These are phyloP conservation scores for Cryptomeria japonica DNA, from an alignment of 75 land plant species.

Conservation along the genomic window DNA sequence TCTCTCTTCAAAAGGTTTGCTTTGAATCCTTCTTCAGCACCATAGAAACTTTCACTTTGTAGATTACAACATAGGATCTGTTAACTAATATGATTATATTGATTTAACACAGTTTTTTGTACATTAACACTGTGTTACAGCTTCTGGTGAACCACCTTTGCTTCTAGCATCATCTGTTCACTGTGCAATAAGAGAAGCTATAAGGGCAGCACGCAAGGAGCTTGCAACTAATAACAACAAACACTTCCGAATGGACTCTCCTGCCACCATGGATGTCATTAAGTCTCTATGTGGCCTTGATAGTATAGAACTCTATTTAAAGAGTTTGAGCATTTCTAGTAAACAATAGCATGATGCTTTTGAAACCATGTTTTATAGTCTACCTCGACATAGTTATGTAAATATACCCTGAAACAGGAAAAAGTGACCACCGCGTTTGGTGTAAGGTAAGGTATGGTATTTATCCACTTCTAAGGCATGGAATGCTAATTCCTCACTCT, in stretches of 20 bases:
- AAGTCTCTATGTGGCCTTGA: conserved; percentile 9
- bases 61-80: neutral
- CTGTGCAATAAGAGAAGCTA: conserved; percentile 41
- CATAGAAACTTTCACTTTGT: neutral
- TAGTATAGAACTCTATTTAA: conserved; percentile 3
- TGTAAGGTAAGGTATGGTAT: neutral
- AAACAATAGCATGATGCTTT: neutral
- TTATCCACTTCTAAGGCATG: neutral
- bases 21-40: neutral
- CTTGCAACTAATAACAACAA: neutral
- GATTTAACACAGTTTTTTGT: neutral
- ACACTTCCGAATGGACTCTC: conserved; percentile 16
- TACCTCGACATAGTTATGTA: neutral
- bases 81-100: neutral
- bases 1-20: conserved; percentile 88
- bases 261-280: conserved; percentile 18
- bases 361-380: neutral
- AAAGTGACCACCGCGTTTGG: neutral
- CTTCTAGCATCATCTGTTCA: conserved; percentile 47
- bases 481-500: neutral
- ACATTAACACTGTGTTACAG: conserved; percentile 11
- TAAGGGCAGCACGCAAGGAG: conserved; percentile 37
- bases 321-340: neutral
- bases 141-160: conserved; percentile 52
- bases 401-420: neutral